Base-by-base conservation (phyloP, 305 asterid genomes). In the Fraxinus dipetala region DNA sequence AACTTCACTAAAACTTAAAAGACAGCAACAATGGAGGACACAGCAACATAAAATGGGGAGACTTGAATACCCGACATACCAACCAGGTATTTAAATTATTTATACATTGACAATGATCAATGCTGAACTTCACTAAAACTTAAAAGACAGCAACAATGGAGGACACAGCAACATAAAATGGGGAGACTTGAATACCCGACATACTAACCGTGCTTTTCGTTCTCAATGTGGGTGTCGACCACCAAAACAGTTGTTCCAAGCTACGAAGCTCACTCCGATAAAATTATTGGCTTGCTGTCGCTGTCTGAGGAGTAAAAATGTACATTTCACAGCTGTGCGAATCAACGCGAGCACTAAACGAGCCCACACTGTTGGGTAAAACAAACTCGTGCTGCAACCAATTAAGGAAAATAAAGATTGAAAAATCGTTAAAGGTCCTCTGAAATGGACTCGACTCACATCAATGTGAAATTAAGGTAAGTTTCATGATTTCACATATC, bases 361-460 rank as follows among this genome's bases (percentile, higher is more conserved):
- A 88, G 54, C 84, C 85, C 75, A 65, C 87, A 4, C 80, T 65
- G 4, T 81, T 67, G 35, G 11, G 43, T 34, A 85, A 48, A 69
- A 89, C 81, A 43, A 76, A 84, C 79, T 90, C 76, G 75, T 90
- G 93, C 93, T 90, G 93, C 84, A 81, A 72, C 5, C 43, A 54
- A 54, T 67, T 67, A 18, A 67, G 20, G 24, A 28, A 9, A 70
- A 45, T 14, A 51, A 30, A 48, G 36, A 18, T 14, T 13, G 13
- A 67, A 69, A 69, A 5, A 67, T 26, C 74, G 43, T 31, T 70
- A 31, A 31, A 4, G 10, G 13, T 6, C 13, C 11, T 22, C 32
- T 65, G 18, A 65, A 65, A 3, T 63, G 24, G 72, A 63, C 72
- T 24, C 34, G 13, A 56, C 67, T 56, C 67, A 56, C 67, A 56